phyloP scores from a whole-genome alignment of 106 monocot species.

The Platanthera zijinensis region DNA sequence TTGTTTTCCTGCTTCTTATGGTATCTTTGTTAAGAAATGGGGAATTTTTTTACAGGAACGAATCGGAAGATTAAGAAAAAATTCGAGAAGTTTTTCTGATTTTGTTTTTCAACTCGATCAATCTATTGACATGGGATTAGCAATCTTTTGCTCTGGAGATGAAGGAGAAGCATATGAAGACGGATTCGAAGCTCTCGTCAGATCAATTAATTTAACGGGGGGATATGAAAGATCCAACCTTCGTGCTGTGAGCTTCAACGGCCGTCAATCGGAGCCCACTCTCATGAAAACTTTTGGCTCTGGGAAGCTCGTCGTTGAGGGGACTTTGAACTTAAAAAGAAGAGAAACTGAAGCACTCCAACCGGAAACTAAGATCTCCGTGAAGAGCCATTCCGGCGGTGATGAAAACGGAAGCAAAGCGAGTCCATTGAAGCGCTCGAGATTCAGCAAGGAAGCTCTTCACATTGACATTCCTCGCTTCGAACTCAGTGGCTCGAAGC shows the following conservation, averaged over 20 bases:
- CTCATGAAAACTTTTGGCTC: slow-evolving; percentile 39
- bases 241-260: slow-evolving; percentile 35
- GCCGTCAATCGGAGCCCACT: slow-evolving; percentile 26
- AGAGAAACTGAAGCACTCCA: slow-evolving; percentile 25
- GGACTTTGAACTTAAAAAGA: slow-evolving; percentile 48
- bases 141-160: slow-evolving; percentile 20
- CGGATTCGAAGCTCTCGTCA: slow-evolving; percentile 24
- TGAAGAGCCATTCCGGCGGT: slow-evolving; percentile 10
- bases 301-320: slow-evolving; percentile 46
- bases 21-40: background rate
- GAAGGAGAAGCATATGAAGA: slow-evolving; percentile 16
- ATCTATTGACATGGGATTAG: slow-evolving; percentile 19
- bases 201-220: slow-evolving; percentile 15
- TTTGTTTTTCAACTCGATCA: background rate
- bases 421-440: background rate
- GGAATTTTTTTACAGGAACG: background rate
- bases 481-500: slow-evolving; percentile 19
- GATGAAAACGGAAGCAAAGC: slow-evolving; percentile 1
- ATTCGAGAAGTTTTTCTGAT: background rate
- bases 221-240: slow-evolving; percentile 15
- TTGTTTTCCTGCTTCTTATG: background rate
- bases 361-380: slow-evolving; percentile 25
- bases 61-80: background rate
- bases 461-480: background rate
- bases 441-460: slow-evolving; percentile 5